These are phyloP conservation scores for Fusarium temperatum DNA, from an alignment of 2,329 filamentous ascomycete species.

Conservation along the genomic window DNA sequence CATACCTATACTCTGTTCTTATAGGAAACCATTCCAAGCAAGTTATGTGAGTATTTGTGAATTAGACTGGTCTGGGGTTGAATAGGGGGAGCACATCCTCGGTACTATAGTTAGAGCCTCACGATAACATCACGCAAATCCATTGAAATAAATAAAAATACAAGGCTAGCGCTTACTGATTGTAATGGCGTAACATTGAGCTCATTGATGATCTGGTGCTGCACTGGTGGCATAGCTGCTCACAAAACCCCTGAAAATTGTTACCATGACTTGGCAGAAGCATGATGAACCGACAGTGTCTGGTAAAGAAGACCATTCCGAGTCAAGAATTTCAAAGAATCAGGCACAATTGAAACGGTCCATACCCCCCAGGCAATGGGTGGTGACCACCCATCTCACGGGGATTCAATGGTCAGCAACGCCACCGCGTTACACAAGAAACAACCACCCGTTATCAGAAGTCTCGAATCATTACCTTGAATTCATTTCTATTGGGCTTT, in stretches of 20 bases:
- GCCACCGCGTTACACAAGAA: background rate
- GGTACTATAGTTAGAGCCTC: background rate
- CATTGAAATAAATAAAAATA: background rate
- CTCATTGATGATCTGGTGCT: no score
- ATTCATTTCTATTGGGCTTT: rapidly evolving
- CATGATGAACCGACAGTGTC: background rate
- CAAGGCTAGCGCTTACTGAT: background rate
- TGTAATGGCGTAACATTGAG: background rate
- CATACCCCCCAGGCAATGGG: background rate
- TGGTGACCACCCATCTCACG: background rate
- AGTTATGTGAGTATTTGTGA: no score
- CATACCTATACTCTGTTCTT: no score
- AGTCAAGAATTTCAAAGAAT: slow-evolving; percentile 16
- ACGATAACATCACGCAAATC: background rate
- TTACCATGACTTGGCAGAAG: background rate
- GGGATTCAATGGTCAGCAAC: background rate
- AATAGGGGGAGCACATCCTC: background rate
- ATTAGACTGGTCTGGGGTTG: no score
- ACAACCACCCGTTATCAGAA: background rate
- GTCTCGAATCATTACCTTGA: rapidly evolving
- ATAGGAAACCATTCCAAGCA: background rate
- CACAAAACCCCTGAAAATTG: background rate
- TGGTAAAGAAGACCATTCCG: rapidly evolving
- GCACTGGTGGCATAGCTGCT: background rate
- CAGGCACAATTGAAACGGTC: rapidly evolving